phyloP scores from a whole-genome alignment of 805 yeast genomes.

The Sugiyamaella lignohabitans region DNA sequence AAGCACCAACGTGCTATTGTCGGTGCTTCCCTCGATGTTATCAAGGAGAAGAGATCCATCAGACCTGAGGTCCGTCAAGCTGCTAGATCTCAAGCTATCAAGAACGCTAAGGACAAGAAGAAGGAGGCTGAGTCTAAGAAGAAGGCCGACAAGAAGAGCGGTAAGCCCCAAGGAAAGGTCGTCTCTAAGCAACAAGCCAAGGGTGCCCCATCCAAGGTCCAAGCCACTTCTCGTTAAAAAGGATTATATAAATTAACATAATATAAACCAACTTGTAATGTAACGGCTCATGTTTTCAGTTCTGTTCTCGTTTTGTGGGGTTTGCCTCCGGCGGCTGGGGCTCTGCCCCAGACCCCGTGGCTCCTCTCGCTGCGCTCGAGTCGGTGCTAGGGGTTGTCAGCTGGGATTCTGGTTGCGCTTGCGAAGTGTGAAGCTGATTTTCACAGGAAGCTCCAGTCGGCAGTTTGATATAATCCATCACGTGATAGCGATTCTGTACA shows the following conservation, averaged over 20 bases:
- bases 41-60: constrained; percentile 93
- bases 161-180: constrained; percentile 47
- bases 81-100: constrained; percentile 86
- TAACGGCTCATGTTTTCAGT: not conserved
- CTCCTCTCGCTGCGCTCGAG: not conserved
- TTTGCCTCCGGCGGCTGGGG: not conserved
- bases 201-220: constrained; percentile 97
- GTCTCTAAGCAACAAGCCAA: constrained; percentile 94
- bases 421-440: no score
- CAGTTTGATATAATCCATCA: no score
- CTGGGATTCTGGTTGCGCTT: no score
- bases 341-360: not conserved
- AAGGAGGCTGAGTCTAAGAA: constrained; percentile 89
- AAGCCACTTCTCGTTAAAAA: constrained; percentile 90
- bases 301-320: not conserved
- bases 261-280: not conserved
- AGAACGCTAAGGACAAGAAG: constrained; percentile 43
- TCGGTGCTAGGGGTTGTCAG: no score
- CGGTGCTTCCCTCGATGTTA: constrained; percentile 98
- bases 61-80: constrained; percentile 98
- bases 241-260: not conserved
- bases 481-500: no score
- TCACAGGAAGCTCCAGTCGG: no score
- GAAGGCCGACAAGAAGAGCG: constrained; percentile 86
- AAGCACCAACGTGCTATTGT: constrained; percentile 99